phyloP scores from a whole-genome alignment of 2,329 filamentous ascomycete genomes.

The Aspergillus floridensis region DNA sequence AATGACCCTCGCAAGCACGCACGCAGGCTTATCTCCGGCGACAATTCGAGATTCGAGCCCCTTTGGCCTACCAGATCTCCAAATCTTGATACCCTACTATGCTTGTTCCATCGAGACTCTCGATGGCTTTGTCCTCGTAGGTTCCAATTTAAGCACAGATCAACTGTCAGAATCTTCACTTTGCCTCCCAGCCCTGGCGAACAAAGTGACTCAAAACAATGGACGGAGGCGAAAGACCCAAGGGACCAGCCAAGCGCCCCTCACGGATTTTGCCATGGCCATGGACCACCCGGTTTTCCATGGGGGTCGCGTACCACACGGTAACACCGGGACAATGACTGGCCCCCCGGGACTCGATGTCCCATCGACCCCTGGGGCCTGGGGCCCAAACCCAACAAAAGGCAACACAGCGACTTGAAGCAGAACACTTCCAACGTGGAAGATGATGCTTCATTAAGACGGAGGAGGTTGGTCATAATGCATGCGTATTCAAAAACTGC shows the following conservation, averaged over 20 bases:
- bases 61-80: neutral
- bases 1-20: neutral
- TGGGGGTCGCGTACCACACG: slow-evolving; percentile 3
- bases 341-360: slow-evolving; percentile 1
- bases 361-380: neutral
- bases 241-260: slow-evolving; percentile 2
- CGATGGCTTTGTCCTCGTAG: neutral
- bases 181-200: neutral
- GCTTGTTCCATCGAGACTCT: neutral
- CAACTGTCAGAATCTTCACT: neutral
- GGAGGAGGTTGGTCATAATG: slow-evolving; percentile 5
- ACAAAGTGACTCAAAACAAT: slow-evolving; percentile 2
- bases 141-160: neutral
- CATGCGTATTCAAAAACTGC: neutral
- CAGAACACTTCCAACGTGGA: neutral
- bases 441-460: neutral
- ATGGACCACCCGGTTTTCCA: neutral
- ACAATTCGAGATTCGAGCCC: neutral
- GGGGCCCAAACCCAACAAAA: neutral
- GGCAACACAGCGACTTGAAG: neutral
- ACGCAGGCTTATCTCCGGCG: neutral
- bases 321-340: slow-evolving; percentile 5
- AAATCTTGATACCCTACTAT: neutral
- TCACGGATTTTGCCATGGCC: slow-evolving; percentile 7
- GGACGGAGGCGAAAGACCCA: slow-evolving; percentile 1